Conservation (phyloP, 225 moss, liverwort and hornwort genomes). For the Bryum argenteum region DNA sequence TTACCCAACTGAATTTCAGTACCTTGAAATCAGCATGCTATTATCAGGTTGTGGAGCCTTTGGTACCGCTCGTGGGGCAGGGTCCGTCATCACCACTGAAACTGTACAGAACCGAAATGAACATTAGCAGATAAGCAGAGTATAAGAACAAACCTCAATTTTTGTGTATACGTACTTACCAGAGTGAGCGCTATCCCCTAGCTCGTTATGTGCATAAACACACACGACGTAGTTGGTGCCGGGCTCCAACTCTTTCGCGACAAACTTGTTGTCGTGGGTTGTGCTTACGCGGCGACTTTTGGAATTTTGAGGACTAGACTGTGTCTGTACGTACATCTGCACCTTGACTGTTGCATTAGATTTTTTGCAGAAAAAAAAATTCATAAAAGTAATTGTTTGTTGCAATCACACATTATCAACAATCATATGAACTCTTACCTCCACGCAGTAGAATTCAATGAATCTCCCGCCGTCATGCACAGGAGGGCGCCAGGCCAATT, state of each 20-base stretch:
- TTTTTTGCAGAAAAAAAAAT: too few species aligned
- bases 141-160: too few species aligned
- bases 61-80: slow-evolving; percentile 30
- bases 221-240: slow-evolving; percentile 30
- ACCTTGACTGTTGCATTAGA: too few species aligned
- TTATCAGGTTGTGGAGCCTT: slow-evolving; percentile 33
- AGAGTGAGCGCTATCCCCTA: slow-evolving; percentile 30
- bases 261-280: not conserved
- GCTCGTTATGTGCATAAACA: slow-evolving; percentile 33
- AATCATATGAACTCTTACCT: too few species aligned
- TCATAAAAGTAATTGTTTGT: too few species aligned
- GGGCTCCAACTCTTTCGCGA: slow-evolving; percentile 6
- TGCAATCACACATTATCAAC: too few species aligned
- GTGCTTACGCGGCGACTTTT: too few species aligned
- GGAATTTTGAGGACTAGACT: too few species aligned
- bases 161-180: slow-evolving; percentile 23
- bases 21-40: slow-evolving; percentile 36
- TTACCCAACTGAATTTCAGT: too few species aligned
- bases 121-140: too few species aligned
- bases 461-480: slow-evolving; percentile 24
- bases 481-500: slow-evolving; percentile 29
- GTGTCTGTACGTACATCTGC: too few species aligned
- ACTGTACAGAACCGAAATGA: too few species aligned
- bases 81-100: not conserved
- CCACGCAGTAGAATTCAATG: slow-evolving; percentile 14